Base-by-base conservation (phyloP, 2,329 filamentous ascomycete species). In the Penicillium verrucosum region DNA sequence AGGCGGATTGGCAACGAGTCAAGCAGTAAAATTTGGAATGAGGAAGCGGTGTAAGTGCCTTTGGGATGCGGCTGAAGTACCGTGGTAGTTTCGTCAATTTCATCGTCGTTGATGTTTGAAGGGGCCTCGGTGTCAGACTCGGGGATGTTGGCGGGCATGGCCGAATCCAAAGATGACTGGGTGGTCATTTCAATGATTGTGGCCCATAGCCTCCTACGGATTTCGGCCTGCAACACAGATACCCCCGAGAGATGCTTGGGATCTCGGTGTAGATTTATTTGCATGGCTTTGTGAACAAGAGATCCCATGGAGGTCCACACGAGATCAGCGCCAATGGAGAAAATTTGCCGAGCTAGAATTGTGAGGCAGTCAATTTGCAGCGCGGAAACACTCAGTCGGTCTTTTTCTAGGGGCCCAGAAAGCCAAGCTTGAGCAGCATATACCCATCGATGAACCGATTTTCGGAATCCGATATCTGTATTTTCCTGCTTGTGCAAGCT, bases 291-390 rank as follows among this genome's bases (percentile, higher is more conserved):
- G 38, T 41, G 21, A 7, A 41, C 6, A 5, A 41, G 18, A 23
- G 38, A 14, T 5, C 18, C 38, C 21, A 41, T 41, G 6, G 38
- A 41, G 21, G 38, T 23, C 38, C 38, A 41, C 6, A 23, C 38
- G 7, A 41, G 38, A 23, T 41, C 38, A 23, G 38, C 38, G 6
- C 38, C 38, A 6, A 41, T 41, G 0, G 38, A 41, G 18, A 23
- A 41, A 23, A 41, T 21, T 21, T 38, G 37, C 1, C 38, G 18
- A 41, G 38, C 38, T 14, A 73, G 54, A 8, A 73, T 54, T 11
- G 60, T 42, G 18, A 73, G 58, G 41, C 69, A 70, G 40, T 69
- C 57, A 4, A 68, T 58, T 46, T 74, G 71, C 4, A 73, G 52
- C 9, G 59, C 65, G 16, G 21, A 51, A 18, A 72, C 59, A 25